Evolutionary conservation across 2,329 filamentous ascomycete genomes (phyloP).

Genomic region (Zopfia rhizophila): DNA sequence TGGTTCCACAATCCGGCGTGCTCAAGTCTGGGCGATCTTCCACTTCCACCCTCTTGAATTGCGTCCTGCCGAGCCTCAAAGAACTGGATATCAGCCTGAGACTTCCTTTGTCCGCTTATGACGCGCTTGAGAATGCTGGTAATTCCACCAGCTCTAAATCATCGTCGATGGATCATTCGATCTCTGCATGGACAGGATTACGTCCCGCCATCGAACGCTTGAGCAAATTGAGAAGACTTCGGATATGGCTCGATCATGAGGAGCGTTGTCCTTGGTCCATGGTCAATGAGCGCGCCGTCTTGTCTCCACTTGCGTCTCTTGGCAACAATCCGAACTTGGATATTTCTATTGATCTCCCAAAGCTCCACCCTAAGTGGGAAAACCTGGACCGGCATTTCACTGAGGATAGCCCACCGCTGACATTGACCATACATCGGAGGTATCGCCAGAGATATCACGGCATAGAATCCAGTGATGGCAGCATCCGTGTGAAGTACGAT

Average conservation of each 20-base stretch:
- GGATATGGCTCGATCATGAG: constrained; percentile 24
- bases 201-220: constrained; percentile 10
- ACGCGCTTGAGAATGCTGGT: constrained; percentile 9
- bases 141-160: constrained; percentile 8
- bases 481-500: constrained; percentile 1
- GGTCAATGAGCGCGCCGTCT: constrained; percentile 24
- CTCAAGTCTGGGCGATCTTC: constrained; percentile 3
- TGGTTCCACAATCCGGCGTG: neutral
- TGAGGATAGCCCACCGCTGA: constrained; percentile 4
- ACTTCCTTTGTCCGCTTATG: constrained; percentile 10
- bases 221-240: constrained; percentile 12
- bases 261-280: constrained; percentile 19
- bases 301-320: constrained; percentile 15
- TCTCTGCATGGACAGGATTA: constrained; percentile 11
- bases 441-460: constrained; percentile 15
- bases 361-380: constrained; percentile 25
- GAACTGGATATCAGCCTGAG: constrained; percentile 12
- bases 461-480: constrained; percentile 6
- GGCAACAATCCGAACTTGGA: constrained; percentile 6
- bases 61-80: constrained; percentile 10
- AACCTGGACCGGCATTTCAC: constrained; percentile 18
- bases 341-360: constrained; percentile 19
- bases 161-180: no score
- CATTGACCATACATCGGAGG: constrained; percentile 18
- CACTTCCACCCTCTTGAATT: constrained; percentile 2